These are phyloP conservation scores for Coemansia javaensis DNA, from an alignment of 192 early-diverging fungal genomes.

Conservation along the genomic window DNA sequence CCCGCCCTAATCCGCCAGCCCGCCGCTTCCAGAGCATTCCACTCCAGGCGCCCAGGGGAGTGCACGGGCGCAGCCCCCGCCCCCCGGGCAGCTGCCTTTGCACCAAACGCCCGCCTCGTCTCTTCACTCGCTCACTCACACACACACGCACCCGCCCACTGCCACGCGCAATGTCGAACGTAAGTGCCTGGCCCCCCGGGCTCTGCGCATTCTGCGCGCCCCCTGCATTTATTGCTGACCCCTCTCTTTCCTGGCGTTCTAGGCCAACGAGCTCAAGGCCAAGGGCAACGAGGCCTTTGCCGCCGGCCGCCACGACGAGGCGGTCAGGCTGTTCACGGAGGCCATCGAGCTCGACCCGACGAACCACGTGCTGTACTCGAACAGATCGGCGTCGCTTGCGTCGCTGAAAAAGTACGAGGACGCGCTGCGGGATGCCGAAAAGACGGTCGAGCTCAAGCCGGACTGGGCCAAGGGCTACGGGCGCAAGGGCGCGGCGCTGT, in stretches of 20 bases:
- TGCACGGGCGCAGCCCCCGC: too few species aligned
- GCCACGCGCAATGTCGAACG: constrained; percentile 15
- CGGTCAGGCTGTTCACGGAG: constrained; percentile 73
- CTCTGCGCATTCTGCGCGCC: neutral
- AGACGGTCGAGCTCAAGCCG: constrained; percentile 75
- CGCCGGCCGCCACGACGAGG: constrained; percentile 68
- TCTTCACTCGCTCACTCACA: too few species aligned
- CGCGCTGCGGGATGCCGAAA: constrained; percentile 79
- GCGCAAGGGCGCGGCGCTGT: constrained; percentile 83
- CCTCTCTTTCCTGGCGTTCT: neutral
- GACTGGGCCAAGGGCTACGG: constrained; percentile 91
- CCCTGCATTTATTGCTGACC: neutral
- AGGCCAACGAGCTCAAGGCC: constrained; percentile 70
- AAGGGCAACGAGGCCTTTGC: constrained; percentile 83
- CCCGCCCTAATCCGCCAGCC: neutral
- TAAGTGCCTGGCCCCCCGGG: constrained; percentile 5
- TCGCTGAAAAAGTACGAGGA: constrained; percentile 71
- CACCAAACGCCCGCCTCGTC: too few species aligned
- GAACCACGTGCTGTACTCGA: constrained; percentile 92
- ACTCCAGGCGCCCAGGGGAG: too few species aligned
- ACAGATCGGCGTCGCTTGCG: constrained; percentile 83
- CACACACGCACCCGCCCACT: neutral
- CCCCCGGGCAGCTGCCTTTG: too few species aligned
- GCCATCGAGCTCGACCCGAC: constrained; percentile 80
- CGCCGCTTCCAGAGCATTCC: too few species aligned